phyloP scores from a whole-genome alignment of 768 basidiomycete species.

The Tremella mesenterica region DNA sequence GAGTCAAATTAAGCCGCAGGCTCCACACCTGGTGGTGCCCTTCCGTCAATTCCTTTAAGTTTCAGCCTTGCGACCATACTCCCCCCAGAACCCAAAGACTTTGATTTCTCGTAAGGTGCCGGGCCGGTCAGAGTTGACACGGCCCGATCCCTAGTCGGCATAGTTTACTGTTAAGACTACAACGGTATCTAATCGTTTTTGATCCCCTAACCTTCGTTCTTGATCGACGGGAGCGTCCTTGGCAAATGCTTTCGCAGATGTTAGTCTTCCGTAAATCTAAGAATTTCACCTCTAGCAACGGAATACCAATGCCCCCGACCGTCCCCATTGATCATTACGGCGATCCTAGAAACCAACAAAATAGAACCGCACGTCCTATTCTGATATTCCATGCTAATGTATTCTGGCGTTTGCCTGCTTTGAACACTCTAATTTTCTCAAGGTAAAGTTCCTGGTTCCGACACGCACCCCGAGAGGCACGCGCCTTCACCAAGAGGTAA shows the following conservation, averaged over 20 bases:
- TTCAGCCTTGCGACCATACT: conserved; percentile 68
- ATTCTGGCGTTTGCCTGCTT: conserved; percentile 68
- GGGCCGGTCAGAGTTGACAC: conserved; percentile 63
- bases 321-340: conserved; percentile 72
- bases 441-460: conserved; percentile 72
- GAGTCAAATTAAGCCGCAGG: conserved; percentile 79
- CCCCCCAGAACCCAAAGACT: conserved; percentile 79
- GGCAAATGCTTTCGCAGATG: conserved; percentile 76
- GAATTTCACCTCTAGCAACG: conserved; percentile 77
- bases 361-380: conserved; percentile 74
- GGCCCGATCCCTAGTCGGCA: conserved; percentile 68
- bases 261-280: conserved; percentile 73
- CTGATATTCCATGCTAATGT: conserved; percentile 76
- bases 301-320: conserved; percentile 76
- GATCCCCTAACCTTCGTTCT: conserved; percentile 78
- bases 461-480: conserved; percentile 60
- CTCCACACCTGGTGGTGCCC: conserved; percentile 71
- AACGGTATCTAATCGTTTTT: conserved; percentile 76
- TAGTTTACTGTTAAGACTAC: conserved; percentile 78
- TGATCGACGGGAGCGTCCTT: conserved; percentile 79
- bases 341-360: conserved; percentile 74
- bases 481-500: conserved; percentile 65
- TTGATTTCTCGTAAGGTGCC: conserved; percentile 80
- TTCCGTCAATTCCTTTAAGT: conserved; percentile 78
- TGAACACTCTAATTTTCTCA: conserved; percentile 77